Evolutionary conservation across 2,329 filamentous ascomycete genomes (phyloP).

Genomic region (Pseudogymnoascus verrucosus): DNA sequence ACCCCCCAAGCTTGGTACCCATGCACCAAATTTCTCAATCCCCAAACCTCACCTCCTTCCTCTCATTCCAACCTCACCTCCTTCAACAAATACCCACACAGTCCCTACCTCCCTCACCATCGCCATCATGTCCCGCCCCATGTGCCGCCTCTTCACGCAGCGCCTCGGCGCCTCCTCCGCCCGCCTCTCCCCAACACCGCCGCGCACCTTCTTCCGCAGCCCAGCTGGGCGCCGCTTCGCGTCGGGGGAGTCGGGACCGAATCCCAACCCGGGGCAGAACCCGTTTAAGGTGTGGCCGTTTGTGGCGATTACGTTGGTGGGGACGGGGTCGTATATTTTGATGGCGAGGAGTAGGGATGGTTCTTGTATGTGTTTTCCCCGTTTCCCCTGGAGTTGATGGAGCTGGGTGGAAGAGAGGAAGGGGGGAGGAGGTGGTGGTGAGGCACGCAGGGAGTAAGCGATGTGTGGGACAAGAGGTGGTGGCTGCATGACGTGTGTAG

Average conservation of each 20-base stretch:
- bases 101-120: background rate
- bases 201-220: background rate
- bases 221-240: constrained; percentile 21
- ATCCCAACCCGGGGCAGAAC: constrained; percentile 23
- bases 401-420: no score
- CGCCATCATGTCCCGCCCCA: background rate
- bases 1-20: background rate
- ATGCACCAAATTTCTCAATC: constrained; percentile 8
- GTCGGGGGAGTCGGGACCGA: constrained; percentile 23
- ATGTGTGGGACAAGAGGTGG: background rate
- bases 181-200: background rate
- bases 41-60: background rate
- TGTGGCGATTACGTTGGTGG: constrained; percentile 36
- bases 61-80: no score
- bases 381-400: no score
- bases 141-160: background rate
- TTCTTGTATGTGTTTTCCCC: constrained; percentile 10
- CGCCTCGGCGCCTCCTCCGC: background rate
- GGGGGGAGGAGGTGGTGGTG: background rate
- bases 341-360: constrained; percentile 41
- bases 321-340: constrained; percentile 41
- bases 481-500: constrained; percentile 1
- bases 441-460: background rate
- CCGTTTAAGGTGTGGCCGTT: constrained; percentile 33
- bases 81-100: background rate